Percentiles rank a stretch among this genome's conserved stretches.
phyloP scores from a whole-genome alignment of 2,329 filamentous ascomycete genomes.

The Seiridium cupressi region DNA sequence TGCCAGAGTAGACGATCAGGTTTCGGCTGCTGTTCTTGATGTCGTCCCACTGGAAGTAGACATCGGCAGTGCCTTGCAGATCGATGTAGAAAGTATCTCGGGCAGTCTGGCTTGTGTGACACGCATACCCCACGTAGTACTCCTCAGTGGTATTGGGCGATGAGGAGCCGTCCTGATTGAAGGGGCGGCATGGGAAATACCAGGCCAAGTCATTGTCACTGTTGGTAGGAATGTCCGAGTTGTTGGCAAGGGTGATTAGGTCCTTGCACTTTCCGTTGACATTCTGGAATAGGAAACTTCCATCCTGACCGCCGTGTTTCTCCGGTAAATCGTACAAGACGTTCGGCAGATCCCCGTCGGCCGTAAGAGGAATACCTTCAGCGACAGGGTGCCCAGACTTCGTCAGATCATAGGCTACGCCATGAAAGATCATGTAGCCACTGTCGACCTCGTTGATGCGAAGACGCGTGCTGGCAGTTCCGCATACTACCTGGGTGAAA shows the following conservation, averaged over 20 bases:
- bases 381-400: constrained; percentile 77
- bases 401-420: constrained; percentile 81
- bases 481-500: constrained; percentile 87
- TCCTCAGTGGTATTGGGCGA: constrained; percentile 70
- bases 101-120: constrained; percentile 72
- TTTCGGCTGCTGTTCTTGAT: constrained; percentile 87
- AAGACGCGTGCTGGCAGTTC: constrained; percentile 67
- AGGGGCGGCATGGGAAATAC: constrained; percentile 93
- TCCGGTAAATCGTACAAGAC: constrained; percentile 83
- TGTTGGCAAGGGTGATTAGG: constrained; percentile 69
- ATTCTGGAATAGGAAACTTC: constrained; percentile 96
- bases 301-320: constrained; percentile 84
- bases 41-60: constrained; percentile 96
- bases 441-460: constrained; percentile 76
- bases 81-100: constrained; percentile 73
- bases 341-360: constrained; percentile 60
- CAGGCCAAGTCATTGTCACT: constrained; percentile 72
- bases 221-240: constrained; percentile 79
- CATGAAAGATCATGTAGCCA: constrained; percentile 96
- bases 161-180: constrained; percentile 90
- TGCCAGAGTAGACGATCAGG: constrained; percentile 89
- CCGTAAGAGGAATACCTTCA: constrained; percentile 64
- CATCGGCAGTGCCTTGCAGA: constrained; percentile 71
- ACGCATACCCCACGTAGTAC: constrained; percentile 82
- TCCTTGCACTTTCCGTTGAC: constrained; percentile 97